Evolutionary conservation across 352 stramenopile genomes (phyloP).

Genomic region (Globisporangium paddicum): DNA sequence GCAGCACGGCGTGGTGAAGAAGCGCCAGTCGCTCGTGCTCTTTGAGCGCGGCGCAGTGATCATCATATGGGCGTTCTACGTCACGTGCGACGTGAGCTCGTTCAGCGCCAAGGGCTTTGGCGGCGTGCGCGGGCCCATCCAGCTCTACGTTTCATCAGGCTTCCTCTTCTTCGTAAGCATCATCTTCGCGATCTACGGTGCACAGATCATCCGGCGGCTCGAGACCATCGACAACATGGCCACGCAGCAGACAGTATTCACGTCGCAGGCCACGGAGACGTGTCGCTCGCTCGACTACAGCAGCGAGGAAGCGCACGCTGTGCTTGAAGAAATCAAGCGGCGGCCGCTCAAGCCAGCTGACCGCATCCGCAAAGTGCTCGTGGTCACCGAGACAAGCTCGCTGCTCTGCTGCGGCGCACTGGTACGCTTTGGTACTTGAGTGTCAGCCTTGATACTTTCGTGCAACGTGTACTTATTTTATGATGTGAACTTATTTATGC

Average conservation of each 20-base stretch:
- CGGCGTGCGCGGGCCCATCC: constrained; percentile 15
- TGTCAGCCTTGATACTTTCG: neutral
- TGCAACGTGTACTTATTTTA: neutral
- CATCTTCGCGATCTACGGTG: constrained; percentile 24
- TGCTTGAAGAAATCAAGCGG: constrained; percentile 11
- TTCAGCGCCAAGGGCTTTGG: constrained; percentile 34
- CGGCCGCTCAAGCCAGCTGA: constrained; percentile 25
- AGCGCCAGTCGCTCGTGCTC: constrained; percentile 20
- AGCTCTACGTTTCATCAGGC: constrained; percentile 19
- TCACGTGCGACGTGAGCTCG: constrained; percentile 24
- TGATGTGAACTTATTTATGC: neutral
- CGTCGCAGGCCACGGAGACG: neutral
- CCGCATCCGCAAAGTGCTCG: constrained; percentile 46
- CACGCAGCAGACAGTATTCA: constrained; percentile 9
- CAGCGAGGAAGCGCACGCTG: constrained; percentile 5
- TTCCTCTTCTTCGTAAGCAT: constrained; percentile 22
- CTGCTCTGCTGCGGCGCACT: constrained; percentile 34
- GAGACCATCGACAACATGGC: constrained; percentile 36
- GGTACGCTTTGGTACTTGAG: constrained; percentile 12
- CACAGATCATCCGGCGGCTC: constrained; percentile 35
- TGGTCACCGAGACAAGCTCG: constrained; percentile 37
- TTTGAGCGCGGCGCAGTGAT: constrained; percentile 23
- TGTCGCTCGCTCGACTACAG: constrained; percentile 13
- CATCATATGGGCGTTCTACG: constrained; percentile 39
- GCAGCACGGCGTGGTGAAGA: constrained; percentile 33